Evolutionary conservation across 169 alveolate species (phyloP), one percentile per base, ranked within the genome.

Genomic region (Eimeria acervulina): DNA sequence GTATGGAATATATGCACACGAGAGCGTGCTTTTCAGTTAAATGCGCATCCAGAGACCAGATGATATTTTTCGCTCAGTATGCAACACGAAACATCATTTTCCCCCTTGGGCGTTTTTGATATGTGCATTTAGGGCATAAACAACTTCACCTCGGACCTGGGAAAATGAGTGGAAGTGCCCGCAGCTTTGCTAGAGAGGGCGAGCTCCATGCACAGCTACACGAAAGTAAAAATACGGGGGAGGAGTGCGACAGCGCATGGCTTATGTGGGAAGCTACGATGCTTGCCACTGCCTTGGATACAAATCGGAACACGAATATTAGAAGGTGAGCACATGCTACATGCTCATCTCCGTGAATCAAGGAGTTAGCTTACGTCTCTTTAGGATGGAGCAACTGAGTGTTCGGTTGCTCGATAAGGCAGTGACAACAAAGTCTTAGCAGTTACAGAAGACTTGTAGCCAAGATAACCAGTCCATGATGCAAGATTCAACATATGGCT

Each of bases 221-320:
- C 4, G 66, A 80, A n/a, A 23, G 44, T 17, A 52, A 38, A 55
- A 63, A n/a, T 38, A 13, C 2, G 17, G 81, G 2, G 44, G 93
- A 87, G 40, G 61, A 1, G 12, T 19, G 63, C 42, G 93, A 87
- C 33, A 38, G 55, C 70, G 23, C 93, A 1, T 87, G 93, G 93
- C 63, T 87, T 13, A 81, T 87, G 17, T 87, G 93, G 93, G 93
- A 87, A 87, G 81, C 93, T 36, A 87, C 63, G 36, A 26, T 87
- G 61, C 93, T 87, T 17, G 93, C 93, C 31, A 26, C 81, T 44
- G 93, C 93, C 66, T 87, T 87, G 81, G 93, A 87, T 59, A 66
- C 78, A 19, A 42, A 61, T 31, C 81, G 70, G 40, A 36, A 38
- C 33, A 87, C 93, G 33, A 70, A 61, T 83, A 61, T 87, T 72